Evolutionary conservation across 2,329 filamentous ascomycete genomes (phyloP), one percentile per base, ranked within the genome.

Genomic region (Canariomyces notabilis): DNA sequence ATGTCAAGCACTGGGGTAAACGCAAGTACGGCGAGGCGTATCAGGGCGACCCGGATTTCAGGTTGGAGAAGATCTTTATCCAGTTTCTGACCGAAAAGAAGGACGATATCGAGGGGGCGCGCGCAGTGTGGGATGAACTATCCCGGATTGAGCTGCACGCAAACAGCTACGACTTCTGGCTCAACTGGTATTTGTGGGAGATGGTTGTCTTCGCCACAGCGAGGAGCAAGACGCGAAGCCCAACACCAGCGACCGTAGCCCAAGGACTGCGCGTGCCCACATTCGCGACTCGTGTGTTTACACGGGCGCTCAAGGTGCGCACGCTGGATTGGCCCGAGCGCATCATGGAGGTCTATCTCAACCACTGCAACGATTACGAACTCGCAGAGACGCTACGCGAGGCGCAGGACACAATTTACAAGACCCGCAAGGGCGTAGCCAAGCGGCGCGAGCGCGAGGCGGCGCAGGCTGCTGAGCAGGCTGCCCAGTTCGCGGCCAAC

Each of bases 131-230:
- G 82, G 81, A 85, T 54, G 78, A 79, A 15, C 73, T 97, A 22
- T 76, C 74, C 3, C 64, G 79, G 18, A 70, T 79, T n/a, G 73
- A 76, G 15, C 80, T 80, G 3, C 69, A 89, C 46, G 82, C 82
- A 22, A 80, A 89, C 57, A 90, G 82, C 57, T 89, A 90, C 61
- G 89, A 95, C 58, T 97, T 97, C 64, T 98, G 93, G 93, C 76
- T 90, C 45, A 82, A 83, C 35, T 96, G 89, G 66, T 96, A 96
- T 66, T 75, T 84, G 43, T 97, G 89, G 85, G 93, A 97, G 67
- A 84, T 97, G 75, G 75, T 85, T 48, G 59, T 79, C 4, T 80
- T 77, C 53, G 51, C 59, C 19, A 67, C 71, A 2, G 72, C 73
- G 5, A 68, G 64, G 48, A 71, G 75, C 44, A 77, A 73, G 45